phyloP scores from a whole-genome alignment of 768 basidiomycete species.

The Termitomyces sp. region DNA sequence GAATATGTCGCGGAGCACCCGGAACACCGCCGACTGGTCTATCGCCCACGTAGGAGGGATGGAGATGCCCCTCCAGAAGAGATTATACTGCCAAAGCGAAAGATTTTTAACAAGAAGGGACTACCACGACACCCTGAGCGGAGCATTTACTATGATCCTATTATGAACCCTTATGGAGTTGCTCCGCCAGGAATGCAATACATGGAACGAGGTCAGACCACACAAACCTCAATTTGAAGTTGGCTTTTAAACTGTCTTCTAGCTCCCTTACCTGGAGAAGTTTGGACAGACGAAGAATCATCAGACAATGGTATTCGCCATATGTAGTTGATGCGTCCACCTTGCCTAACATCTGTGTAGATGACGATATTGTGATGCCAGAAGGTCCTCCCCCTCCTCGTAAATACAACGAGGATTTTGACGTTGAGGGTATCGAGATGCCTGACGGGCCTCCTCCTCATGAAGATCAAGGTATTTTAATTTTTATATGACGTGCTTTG shows the following conservation, averaged over 20 bases:
- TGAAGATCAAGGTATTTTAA: constrained; percentile 13
- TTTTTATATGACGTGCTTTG: not conserved
- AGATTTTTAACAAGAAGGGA: constrained; percentile 77
- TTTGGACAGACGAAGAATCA: constrained; percentile 57
- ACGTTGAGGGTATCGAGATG: constrained; percentile 80
- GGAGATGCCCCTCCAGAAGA: constrained; percentile 36
- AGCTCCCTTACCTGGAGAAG: constrained; percentile 62
- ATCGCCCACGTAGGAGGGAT: constrained; percentile 46
- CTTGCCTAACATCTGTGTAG: constrained; percentile 5
- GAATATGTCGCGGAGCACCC: constrained; percentile 93
- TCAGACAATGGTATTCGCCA: constrained; percentile 31
- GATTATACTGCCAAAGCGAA: constrained; percentile 43
- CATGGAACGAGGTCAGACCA: constrained; percentile 70
- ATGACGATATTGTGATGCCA: constrained; percentile 62
- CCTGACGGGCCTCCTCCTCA: constrained; percentile 74
- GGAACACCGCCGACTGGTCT: constrained; percentile 84
- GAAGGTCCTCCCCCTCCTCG: constrained; percentile 58
- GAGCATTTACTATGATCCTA: constrained; percentile 87
- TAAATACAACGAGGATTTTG: constrained; percentile 45
- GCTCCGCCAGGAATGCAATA: constrained; percentile 98
- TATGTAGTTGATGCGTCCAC: not conserved
- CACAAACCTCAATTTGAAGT: not conserved
- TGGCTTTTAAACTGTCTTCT: constrained; percentile 2
- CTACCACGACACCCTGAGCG: constrained; percentile 87
- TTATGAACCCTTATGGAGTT: constrained; percentile 91